phyloP scores from a whole-genome alignment of 139 green algal genomes.

The Gonium pectorale region DNA sequence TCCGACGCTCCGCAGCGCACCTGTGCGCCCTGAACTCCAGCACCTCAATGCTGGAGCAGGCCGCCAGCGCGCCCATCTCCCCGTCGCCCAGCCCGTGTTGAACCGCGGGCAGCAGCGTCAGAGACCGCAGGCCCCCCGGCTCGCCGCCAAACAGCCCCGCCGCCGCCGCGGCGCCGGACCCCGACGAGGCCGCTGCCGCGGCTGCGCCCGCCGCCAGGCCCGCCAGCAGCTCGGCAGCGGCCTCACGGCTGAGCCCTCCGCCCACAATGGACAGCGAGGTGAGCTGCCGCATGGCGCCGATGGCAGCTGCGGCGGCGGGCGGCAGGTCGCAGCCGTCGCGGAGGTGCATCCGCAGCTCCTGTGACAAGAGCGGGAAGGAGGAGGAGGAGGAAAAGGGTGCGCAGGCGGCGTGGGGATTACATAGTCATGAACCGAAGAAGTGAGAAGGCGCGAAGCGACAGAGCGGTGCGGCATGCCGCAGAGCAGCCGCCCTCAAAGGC shows the following conservation, averaged over 20 bases:
- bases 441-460: no score
- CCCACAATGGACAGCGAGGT: slow-evolving; percentile 7
- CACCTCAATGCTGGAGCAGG: slow-evolving; percentile 3
- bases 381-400: no score
- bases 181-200: background rate
- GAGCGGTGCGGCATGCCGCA: no score
- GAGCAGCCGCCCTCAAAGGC: no score
- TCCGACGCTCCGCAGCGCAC: no score
- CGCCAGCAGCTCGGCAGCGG: slow-evolving; percentile 6
- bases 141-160: background rate
- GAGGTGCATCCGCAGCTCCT: slow-evolving; percentile 23
- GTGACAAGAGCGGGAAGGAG: background rate
- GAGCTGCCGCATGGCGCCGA: slow-evolving; percentile 26
- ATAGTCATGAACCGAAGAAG: no score
- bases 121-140: background rate
- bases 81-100: slow-evolving; percentile 25
- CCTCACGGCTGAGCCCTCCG: background rate
- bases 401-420: no score
- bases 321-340: slow-evolving; percentile 33
- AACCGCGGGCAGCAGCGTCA: slow-evolving; percentile 28
- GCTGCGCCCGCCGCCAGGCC: background rate
- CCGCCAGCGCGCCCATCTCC: slow-evolving; percentile 20
- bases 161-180: background rate
- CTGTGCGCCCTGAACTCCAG: slow-evolving; percentile 46
- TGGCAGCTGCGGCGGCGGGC: slow-evolving; percentile 26